Conservation (phyloP, 495 filamentous ascomycete genomes). For the Hamigera avellanea region DNA sequence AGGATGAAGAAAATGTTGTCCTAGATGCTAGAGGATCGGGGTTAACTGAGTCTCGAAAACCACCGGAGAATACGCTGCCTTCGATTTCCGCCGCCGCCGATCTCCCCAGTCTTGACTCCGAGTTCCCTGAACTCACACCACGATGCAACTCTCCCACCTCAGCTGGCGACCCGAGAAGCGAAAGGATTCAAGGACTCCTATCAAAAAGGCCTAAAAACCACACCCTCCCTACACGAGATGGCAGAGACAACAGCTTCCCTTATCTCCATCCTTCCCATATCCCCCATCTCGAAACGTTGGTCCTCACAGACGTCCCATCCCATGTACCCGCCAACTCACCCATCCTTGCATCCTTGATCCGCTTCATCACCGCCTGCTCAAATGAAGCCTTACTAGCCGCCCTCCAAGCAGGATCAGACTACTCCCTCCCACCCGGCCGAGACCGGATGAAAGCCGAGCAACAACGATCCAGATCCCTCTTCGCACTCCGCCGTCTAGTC, state of each 20-base stretch:
- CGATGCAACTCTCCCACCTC: slow-evolving; percentile 16
- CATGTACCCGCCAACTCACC: slow-evolving; percentile 32
- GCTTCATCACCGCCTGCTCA: slow-evolving; percentile 50
- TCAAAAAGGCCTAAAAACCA: slow-evolving; percentile 24
- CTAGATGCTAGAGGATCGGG: slow-evolving; percentile 8
- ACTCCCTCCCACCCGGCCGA: slow-evolving; percentile 38
- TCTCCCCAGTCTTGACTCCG: not conserved
- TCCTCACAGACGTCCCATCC: slow-evolving; percentile 48
- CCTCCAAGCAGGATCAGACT: slow-evolving; percentile 39
- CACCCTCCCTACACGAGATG: slow-evolving; percentile 13
- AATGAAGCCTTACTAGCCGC: slow-evolving; percentile 44
- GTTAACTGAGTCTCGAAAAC: not conserved
- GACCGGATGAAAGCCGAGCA: slow-evolving; percentile 25
- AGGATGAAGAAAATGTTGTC: slow-evolving; percentile 1
- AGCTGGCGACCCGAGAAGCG: slow-evolving; percentile 12
- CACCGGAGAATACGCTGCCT: slow-evolving; percentile 1
- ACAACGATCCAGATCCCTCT: slow-evolving; percentile 36
- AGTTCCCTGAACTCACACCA: slow-evolving; percentile 4
- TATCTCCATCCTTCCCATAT: slow-evolving; percentile 46
- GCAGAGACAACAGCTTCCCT: slow-evolving; percentile 22
- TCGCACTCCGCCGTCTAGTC: slow-evolving; percentile 42
- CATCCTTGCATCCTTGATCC: slow-evolving; percentile 34
- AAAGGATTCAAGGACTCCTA: slow-evolving; percentile 23
- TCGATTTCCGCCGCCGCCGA: slow-evolving; percentile 6
- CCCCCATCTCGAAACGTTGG: slow-evolving; percentile 42